These are phyloP conservation scores for Phytophthora cryptogea DNA, from an alignment of 352 stramenopile species.

Conservation along the genomic window DNA sequence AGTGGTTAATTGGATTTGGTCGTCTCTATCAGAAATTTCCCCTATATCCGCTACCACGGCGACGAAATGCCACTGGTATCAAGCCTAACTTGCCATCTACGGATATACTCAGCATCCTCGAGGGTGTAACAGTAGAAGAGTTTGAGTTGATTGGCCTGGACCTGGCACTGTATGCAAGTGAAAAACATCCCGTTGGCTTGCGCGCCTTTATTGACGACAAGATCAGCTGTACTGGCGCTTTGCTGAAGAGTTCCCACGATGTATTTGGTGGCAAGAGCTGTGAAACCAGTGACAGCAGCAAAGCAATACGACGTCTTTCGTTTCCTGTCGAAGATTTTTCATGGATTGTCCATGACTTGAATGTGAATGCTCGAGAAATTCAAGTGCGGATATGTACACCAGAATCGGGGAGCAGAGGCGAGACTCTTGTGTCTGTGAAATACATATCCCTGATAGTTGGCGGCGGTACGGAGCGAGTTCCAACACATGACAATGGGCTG, in stretches of 20 bases:
- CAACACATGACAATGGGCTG: slow-evolving; percentile 32
- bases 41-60: slow-evolving; percentile 31
- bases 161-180: slow-evolving; percentile 70
- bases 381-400: slow-evolving; percentile 70
- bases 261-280: slow-evolving; percentile 20
- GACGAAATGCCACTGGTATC: background rate
- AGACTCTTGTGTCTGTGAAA: slow-evolving; percentile 65
- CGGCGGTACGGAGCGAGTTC: slow-evolving; percentile 35
- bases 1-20: slow-evolving; percentile 72
- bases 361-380: slow-evolving; percentile 54
- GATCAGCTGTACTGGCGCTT: slow-evolving; percentile 47
- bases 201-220: slow-evolving; percentile 73
- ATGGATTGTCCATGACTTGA: slow-evolving; percentile 56
- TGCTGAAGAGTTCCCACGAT: slow-evolving; percentile 37
- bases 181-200: slow-evolving; percentile 65
- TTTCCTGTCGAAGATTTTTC: slow-evolving; percentile 19
- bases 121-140: slow-evolving; percentile 53
- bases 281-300: slow-evolving; percentile 4
- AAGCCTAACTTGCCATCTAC: slow-evolving; percentile 5
- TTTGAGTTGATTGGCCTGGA: slow-evolving; percentile 72
- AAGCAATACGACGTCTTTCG: slow-evolving; percentile 28
- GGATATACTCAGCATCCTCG: slow-evolving; percentile 37
- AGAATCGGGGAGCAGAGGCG: slow-evolving; percentile 64
- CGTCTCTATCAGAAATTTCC: slow-evolving; percentile 50
- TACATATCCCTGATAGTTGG: slow-evolving; percentile 55